Percentiles rank a stretch among this genome's conserved stretches.
Evolutionary conservation across 306 rosid species (phyloP).

Genomic region (Inga laurina): DNA sequence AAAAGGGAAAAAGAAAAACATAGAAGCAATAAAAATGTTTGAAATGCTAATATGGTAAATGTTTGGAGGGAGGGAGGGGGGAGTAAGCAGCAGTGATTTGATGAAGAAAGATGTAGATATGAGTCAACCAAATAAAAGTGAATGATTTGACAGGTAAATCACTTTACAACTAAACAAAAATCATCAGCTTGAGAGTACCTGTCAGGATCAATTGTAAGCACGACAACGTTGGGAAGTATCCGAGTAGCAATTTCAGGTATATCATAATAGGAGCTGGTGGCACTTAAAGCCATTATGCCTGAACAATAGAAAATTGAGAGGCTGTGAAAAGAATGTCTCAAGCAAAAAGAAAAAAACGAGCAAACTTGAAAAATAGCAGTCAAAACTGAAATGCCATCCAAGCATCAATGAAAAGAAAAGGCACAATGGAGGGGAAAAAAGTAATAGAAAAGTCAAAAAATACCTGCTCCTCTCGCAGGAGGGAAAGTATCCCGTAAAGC

Average conservation of each 20-base stretch:
- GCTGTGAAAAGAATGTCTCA: slow-evolving; percentile 15
- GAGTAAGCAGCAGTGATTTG: not conserved
- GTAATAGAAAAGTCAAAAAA: slow-evolving; percentile 19
- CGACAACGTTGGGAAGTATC: slow-evolving; percentile 91
- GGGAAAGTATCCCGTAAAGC: slow-evolving; percentile 96
- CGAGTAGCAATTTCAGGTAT: slow-evolving; percentile 87
- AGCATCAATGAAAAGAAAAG: not conserved
- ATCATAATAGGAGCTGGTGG: slow-evolving; percentile 95
- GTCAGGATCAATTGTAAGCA: slow-evolving; percentile 94
- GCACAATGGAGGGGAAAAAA: not conserved
- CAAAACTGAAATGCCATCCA: not conserved
- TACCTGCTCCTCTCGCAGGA: slow-evolving; percentile 99
- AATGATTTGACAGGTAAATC: slow-evolving; percentile 6
- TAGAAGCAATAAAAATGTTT: slow-evolving; percentile 13
- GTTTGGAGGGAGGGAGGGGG: not conserved
- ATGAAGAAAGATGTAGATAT: not conserved
- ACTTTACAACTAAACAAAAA: slow-evolving; percentile 23
- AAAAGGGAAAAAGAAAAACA: not conserved
- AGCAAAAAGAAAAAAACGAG: not conserved
- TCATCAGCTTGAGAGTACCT: slow-evolving; percentile 48
- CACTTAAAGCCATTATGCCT: slow-evolving; percentile 98
- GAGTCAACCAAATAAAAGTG: slow-evolving; percentile 25
- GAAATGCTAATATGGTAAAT: not conserved
- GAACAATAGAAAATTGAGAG: slow-evolving; percentile 35
- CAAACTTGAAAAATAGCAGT: slow-evolving; percentile 25